Evolutionary conservation across 768 basidiomycete genomes (phyloP).

Genomic region (Sutorius australiensis): DNA sequence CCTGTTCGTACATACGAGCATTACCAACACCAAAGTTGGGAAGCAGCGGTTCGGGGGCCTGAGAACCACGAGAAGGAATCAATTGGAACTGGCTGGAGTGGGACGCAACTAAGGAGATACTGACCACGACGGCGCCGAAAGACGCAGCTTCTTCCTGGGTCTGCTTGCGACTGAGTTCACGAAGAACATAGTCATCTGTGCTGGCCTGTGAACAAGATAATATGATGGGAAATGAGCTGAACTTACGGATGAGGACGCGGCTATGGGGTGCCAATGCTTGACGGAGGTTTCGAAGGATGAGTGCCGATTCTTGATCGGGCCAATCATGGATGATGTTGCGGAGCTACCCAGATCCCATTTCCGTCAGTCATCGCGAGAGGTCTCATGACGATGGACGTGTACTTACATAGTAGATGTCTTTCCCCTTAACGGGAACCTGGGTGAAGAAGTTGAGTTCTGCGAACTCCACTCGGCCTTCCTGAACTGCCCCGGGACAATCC

Average conservation of each 20-base stretch:
- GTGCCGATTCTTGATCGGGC: slow-evolving; percentile 27
- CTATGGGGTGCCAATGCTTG: slow-evolving; percentile 28
- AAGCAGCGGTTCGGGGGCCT: slow-evolving; percentile 35
- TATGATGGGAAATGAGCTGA: neutral
- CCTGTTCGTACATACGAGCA: slow-evolving; percentile 28
- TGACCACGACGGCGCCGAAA: slow-evolving; percentile 14
- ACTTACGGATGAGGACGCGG: slow-evolving; percentile 33
- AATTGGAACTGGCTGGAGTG: neutral
- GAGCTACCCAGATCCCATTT: slow-evolving; percentile 3
- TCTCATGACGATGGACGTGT: neutral
- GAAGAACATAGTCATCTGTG: slow-evolving; percentile 24
- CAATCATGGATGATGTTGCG: slow-evolving; percentile 32
- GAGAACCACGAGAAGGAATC: neutral
- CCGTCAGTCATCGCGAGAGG: neutral
- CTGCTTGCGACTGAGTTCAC: slow-evolving; percentile 14
- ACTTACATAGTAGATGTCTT: slow-evolving; percentile 34
- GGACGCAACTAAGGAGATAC: neutral
- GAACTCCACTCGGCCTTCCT: slow-evolving; percentile 28
- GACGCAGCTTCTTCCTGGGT: slow-evolving; percentile 9
- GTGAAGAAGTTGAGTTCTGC: slow-evolving; percentile 30
- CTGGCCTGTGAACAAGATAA: neutral
- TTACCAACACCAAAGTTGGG: slow-evolving; percentile 33
- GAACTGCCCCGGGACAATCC: slow-evolving; percentile 24
- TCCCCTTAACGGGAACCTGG: slow-evolving; percentile 23
- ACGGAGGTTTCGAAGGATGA: slow-evolving; percentile 30